Conservation (phyloP, 768 basidiomycete species). For the Kwoniella newhampshirensis region DNA sequence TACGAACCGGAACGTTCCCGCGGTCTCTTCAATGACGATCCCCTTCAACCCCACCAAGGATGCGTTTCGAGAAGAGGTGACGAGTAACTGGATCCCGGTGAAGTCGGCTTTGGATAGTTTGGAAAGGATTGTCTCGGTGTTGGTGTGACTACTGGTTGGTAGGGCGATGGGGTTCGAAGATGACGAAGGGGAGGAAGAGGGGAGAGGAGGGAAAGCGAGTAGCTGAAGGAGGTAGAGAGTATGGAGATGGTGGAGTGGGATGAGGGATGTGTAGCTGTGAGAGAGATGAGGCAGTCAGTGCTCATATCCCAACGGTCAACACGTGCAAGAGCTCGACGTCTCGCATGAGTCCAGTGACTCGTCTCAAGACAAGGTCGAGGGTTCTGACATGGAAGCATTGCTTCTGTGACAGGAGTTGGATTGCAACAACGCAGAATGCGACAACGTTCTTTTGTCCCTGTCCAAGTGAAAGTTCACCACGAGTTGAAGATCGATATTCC, state of each 20-base stretch:
- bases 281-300: background rate
- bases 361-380: too few species aligned
- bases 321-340: too few species aligned
- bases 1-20: slow-evolving; percentile 46
- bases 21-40: slow-evolving; percentile 50
- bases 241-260: slow-evolving; percentile 45
- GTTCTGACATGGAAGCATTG: too few species aligned
- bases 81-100: slow-evolving; percentile 33
- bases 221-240: slow-evolving; percentile 37
- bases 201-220: slow-evolving; percentile 27
- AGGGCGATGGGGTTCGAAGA: background rate
- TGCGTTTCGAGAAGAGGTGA: slow-evolving; percentile 32
- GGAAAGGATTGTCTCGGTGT: slow-evolving; percentile 33
- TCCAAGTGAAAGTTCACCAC: too few species aligned
- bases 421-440: too few species aligned
- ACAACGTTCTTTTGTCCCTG: too few species aligned
- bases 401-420: too few species aligned
- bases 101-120: slow-evolving; percentile 50
- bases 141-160: slow-evolving; percentile 1
- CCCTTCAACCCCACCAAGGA: slow-evolving; percentile 34
- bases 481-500: too few species aligned
- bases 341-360: too few species aligned
- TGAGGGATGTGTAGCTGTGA: slow-evolving; percentile 39
- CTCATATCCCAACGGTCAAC: too few species aligned
- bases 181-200: background rate